These are phyloP conservation scores for Begonia fuchsioides DNA, from an alignment of 306 rosid genomes.

Conservation along the genomic window DNA sequence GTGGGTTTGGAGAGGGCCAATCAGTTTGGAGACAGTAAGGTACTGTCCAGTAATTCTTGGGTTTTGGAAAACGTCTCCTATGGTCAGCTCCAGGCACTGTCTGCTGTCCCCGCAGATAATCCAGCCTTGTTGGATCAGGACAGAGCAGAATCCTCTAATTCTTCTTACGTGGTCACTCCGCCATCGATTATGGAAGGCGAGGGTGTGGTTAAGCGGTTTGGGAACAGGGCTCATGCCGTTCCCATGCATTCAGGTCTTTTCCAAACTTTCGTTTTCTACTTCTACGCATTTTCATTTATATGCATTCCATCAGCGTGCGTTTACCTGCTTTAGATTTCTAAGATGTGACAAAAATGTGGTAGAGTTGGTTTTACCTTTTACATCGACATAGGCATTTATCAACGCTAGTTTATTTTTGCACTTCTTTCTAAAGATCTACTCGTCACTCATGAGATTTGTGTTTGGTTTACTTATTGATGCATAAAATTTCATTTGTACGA, in stretches of 20 bases:
- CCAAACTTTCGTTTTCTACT: background rate
- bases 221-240: slow-evolving; percentile 63
- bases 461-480: no score
- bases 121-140: slow-evolving; percentile 55
- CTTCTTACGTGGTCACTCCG: slow-evolving; percentile 53
- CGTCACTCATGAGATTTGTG: no score
- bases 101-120: slow-evolving; percentile 56
- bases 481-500: no score
- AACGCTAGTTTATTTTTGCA: no score
- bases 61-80: slow-evolving; percentile 69
- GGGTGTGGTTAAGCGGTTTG: slow-evolving; percentile 82
- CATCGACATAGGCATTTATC: no score
- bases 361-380: no score
- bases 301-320: no score
- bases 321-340: no score
- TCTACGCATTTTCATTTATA: no score
- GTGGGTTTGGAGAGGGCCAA: slow-evolving; percentile 73
- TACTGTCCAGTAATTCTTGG: slow-evolving; percentile 21
- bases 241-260: slow-evolving; percentile 88
- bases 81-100: slow-evolving; percentile 92
- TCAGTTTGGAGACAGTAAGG: slow-evolving; percentile 41
- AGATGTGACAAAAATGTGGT: no score
- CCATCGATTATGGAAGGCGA: slow-evolving; percentile 79
- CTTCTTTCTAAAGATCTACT: no score
- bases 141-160: slow-evolving; percentile 32